Percentiles rank a stretch among this genome's conserved stretches.
Conservation (phyloP, 176 grass and related monocot species). For the Canna indica region DNA sequence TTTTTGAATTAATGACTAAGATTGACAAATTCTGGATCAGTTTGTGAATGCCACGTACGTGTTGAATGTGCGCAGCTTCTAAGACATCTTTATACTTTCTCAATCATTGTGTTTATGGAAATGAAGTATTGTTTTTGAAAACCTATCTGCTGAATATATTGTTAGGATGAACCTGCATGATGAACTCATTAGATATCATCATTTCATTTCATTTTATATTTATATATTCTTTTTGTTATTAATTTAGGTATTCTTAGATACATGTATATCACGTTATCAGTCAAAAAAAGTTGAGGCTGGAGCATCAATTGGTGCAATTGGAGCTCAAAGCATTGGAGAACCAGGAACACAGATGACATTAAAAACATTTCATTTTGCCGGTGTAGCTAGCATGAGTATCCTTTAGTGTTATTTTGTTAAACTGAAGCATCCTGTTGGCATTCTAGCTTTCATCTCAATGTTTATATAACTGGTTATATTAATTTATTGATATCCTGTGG, state of each 20-base stretch:
- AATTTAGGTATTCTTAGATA: conserved; percentile 87
- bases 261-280: conserved; percentile 84
- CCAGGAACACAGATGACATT: conserved; percentile 96
- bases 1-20: too few relatives aligned
- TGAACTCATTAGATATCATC: conserved; percentile 1
- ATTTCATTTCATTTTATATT: conserved; percentile 4
- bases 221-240: conserved; percentile 8
- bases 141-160: neutral
- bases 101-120: too few relatives aligned
- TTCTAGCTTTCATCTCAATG: neutral
- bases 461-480: neutral
- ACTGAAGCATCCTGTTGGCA: conserved; percentile 3
- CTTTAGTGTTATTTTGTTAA: conserved; percentile 21
- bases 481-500: neutral
- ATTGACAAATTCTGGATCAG: too few relatives aligned
- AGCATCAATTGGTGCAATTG: conserved; percentile 84
- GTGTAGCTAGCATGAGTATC: conserved; percentile 99
- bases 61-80: too few relatives aligned
- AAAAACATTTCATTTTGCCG: conserved; percentile 98
- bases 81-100: too few relatives aligned
- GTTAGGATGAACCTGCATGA: neutral
- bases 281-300: conserved; percentile 80
- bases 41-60: too few relatives aligned
- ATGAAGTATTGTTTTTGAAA: too few relatives aligned
- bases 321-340: conserved; percentile 96